Evolutionary conservation across 441 rosid species (phyloP), one percentile per base, ranked within the genome.

Genomic region (Kokia cookei): DNA sequence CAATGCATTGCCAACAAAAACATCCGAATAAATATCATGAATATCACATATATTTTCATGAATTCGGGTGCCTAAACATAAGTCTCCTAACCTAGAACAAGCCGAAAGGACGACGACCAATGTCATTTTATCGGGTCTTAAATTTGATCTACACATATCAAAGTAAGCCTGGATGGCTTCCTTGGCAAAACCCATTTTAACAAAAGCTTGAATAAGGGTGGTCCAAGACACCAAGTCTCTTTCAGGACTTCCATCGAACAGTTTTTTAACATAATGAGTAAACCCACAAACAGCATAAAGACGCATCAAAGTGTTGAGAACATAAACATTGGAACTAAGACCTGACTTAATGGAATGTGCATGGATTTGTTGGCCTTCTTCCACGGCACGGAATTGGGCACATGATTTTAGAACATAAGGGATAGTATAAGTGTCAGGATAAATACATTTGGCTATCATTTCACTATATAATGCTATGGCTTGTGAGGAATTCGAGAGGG

Each of bases 361-460:
- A 19, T 83, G 86, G 76, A 81, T 27, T 73, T 81, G 79, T 43
- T 72, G 63, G 19, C 82, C 84, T 63, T 76, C 80, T 11, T 48
- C 29, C n/a, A 80, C 61, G 6, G 80, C 78, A 10, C 35, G 75
- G 6, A 71, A 71, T 13, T 19, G 54, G 0, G 81, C 73, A 50
- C 82, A 78, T 9, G 82, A 78, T 78, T 78, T 83, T 55, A 83
- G 82, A 61, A 81, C 77, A 69, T 66, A 76, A 35, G 84, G 84
- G 8, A 78, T 40, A 7, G 82, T 83, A 60, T 78, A 78, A 62
- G 73, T 68, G 61, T 69, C 60, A 22, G 86, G 81, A 40, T 45
- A 11, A 19, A 81, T 72, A 12, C 80, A 82, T 54, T 73, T 57
- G 5, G 27, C 7, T 0, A 83, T 69, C 79, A 83, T 78, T 55